Conservation (phyloP, 1,284 basidiomycete species). For the Sporisorium sorghi region DNA sequence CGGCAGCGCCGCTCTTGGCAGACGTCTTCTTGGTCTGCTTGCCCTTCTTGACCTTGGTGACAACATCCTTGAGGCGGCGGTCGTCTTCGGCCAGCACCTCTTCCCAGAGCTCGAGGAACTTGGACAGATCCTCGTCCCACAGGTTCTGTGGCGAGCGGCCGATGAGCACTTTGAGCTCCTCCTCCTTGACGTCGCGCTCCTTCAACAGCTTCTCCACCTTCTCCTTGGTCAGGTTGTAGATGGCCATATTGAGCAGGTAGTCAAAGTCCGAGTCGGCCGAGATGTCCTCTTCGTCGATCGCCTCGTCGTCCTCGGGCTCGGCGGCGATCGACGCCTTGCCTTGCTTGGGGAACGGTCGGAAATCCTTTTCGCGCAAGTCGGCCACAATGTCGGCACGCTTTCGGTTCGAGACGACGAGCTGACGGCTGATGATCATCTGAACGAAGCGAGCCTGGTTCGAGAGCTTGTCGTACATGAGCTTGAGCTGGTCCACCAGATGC, state of each 20-base stretch:
- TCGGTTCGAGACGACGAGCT: slow-evolving; percentile 90
- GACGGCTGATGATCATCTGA: slow-evolving; percentile 90
- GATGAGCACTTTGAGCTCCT: slow-evolving; percentile 82
- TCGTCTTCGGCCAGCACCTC: slow-evolving; percentile 73
- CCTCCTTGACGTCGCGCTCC: slow-evolving; percentile 85
- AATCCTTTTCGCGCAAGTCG: slow-evolving; percentile 83
- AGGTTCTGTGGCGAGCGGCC: slow-evolving; percentile 83
- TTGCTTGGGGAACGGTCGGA: slow-evolving; percentile 87
- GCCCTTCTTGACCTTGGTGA: slow-evolving; percentile 72
- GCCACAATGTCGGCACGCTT: slow-evolving; percentile 87
- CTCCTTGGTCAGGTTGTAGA: slow-evolving; percentile 93
- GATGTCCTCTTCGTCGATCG: slow-evolving; percentile 75
- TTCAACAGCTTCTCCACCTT: slow-evolving; percentile 88
- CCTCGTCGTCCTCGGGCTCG: slow-evolving; percentile 71
- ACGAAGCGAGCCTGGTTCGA: slow-evolving; percentile 97
- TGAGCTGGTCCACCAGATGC: slow-evolving; percentile 85
- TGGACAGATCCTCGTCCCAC: slow-evolving; percentile 90
- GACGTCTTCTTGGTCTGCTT: slow-evolving; percentile 77
- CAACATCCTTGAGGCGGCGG: slow-evolving; percentile 75
- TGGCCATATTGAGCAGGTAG: slow-evolving; percentile 93
- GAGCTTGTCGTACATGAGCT: slow-evolving; percentile 83
- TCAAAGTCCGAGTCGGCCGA: slow-evolving; percentile 84
- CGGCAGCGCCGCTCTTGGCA: slow-evolving; percentile 72
- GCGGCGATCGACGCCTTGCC: slow-evolving; percentile 78
- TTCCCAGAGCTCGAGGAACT: slow-evolving; percentile 86